phyloP scores from a whole-genome alignment of 306 rosid species.

The Quercus aquifolioides region DNA sequence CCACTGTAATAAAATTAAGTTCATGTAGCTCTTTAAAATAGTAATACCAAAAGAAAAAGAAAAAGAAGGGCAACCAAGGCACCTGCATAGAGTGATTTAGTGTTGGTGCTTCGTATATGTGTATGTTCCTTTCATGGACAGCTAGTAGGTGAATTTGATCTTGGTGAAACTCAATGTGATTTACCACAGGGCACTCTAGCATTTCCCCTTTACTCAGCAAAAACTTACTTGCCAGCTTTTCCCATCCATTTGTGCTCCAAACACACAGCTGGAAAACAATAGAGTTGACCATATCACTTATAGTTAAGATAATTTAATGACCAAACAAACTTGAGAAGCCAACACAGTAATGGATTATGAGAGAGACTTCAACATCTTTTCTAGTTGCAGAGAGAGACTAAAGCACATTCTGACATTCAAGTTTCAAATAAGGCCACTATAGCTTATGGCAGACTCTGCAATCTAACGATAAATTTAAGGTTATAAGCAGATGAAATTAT shows the following conservation, averaged over 20 bases:
- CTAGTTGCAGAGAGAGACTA: no score
- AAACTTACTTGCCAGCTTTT: constrained; percentile 8
- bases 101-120: constrained; percentile 7
- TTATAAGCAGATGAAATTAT: no score
- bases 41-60: background rate
- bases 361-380: no score
- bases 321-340: background rate
- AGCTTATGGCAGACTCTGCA: no score
- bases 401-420: no score
- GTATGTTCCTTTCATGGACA: constrained; percentile 13
- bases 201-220: constrained; percentile 3
- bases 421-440: no score
- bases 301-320: background rate
- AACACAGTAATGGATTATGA: background rate
- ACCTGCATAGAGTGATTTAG: constrained; percentile 16
- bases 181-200: constrained; percentile 13
- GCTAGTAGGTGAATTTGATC: background rate
- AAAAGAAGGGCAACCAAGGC: background rate
- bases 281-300: background rate
- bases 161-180: constrained; percentile 17
- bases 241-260: constrained; percentile 8
- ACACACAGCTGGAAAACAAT: constrained; percentile 10
- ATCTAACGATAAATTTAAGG: no score
- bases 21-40: background rate
- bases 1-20: background rate